These are phyloP conservation scores for Hygrophorus russula DNA, from an alignment of 768 basidiomycete species.

Conservation along the genomic window DNA sequence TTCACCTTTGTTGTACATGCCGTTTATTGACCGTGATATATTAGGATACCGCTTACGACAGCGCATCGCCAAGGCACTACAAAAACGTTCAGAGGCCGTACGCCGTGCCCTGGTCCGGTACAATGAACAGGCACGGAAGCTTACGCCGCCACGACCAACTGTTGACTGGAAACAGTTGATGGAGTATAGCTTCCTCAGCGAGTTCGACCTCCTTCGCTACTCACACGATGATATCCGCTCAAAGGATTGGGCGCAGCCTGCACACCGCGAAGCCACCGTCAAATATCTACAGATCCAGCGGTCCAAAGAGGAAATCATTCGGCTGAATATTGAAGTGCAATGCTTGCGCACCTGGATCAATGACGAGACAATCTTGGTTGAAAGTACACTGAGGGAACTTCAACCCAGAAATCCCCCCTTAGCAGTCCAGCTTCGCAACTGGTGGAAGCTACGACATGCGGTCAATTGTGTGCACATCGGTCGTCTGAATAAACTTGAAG, in stretches of 20 bases:
- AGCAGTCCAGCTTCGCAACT: no score
- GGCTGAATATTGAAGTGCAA: constrained; percentile 20
- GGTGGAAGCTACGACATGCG: no score
- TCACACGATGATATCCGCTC: constrained; percentile 17
- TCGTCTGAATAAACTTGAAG: no score
- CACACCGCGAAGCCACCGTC: constrained; percentile 15
- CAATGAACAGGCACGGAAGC: constrained; percentile 16
- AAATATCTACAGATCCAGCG: constrained; percentile 16
- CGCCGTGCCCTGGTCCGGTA: constrained; percentile 18
- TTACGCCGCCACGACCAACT: constrained; percentile 10
- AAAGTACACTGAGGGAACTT: no score
- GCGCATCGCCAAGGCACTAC: constrained; percentile 22
- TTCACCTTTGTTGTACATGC: constrained; percentile 8
- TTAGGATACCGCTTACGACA: constrained; percentile 23
- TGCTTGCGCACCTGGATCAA: constrained; percentile 15
- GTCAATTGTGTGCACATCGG: no score
- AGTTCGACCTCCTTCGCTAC: constrained; percentile 23
- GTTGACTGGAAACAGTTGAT: constrained; percentile 14
- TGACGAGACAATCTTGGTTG: constrained; percentile 9
- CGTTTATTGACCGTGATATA: neutral
- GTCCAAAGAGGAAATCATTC: constrained; percentile 19
- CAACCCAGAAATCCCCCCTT: no score
- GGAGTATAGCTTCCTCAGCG: constrained; percentile 13
- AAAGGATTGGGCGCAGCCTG: constrained; percentile 18
- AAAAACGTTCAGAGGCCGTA: constrained; percentile 20